Base-by-base conservation (phyloP, 2,329 filamentous ascomycete genomes). In the Epichloe uncinata region DNA sequence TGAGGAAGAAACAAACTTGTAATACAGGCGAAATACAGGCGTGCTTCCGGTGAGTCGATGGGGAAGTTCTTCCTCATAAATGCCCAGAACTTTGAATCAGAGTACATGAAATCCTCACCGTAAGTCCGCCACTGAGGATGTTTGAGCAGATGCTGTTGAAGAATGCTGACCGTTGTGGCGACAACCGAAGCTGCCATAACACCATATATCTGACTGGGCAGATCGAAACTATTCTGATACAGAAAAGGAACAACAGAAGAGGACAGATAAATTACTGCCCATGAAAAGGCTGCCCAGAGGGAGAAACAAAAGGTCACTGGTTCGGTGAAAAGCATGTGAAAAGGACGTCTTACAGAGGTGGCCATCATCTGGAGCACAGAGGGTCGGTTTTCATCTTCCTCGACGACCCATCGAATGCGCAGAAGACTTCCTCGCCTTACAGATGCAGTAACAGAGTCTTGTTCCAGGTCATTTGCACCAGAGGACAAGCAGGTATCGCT, bases 251-350 rank as follows among this genome's bases (percentile, higher is more conserved):
- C 79, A 1, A 87, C 84, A 13, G 80, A 79, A 57, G 95, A 91
- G 12, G 85, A 87, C 16, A 95, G 71, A 64, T 95, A 96, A 0
- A 96, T 76, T 0, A 95, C 78, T 0, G 85, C 88, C 90, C 90
- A 96, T 18, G 83, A 83, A 64, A 96, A 96, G 0, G 87, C 77
- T 1, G 89, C 84, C 90, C 90, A 96, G 0, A 95, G 72, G 0
- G 84, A 88, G 69, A 96, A 96, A 70, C 79, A 88, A 66, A 89
- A 88, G 13, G 90, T 84, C 9, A 88, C 82, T 0, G 85, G 82
- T 56, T 90, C 85, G 0, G 85, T 89, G 55, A 83, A 69, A 15
- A 90, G 77, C 1, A 90, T 74, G 58, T 82, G 79, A 63, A 95
- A 94, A 0, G 89, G 89, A 0, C 89, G 78, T 55, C 79, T 81